phyloP scores from a whole-genome alignment of 164 flowering plant genomes.

The Vitis rupestris region DNA sequence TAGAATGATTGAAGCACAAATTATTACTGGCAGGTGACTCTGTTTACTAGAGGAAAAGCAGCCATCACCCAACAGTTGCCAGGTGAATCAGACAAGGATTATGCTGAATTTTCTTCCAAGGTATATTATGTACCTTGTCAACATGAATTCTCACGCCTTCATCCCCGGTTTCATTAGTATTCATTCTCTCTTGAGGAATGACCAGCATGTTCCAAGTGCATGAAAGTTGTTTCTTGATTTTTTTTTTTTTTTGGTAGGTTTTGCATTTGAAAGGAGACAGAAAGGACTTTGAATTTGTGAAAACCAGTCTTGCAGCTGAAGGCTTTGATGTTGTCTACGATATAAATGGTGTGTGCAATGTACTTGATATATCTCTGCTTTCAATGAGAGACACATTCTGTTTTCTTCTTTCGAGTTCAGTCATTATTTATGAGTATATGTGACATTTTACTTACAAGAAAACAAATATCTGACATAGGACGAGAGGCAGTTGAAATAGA shows the following conservation, averaged over 20 bases:
- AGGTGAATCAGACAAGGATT: constrained; percentile 78
- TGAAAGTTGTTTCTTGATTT: neutral
- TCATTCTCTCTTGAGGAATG: neutral
- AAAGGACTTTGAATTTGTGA: constrained; percentile 85
- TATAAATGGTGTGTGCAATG: constrained; percentile 65
- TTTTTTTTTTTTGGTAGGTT: constrained; percentile 36
- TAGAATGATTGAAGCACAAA: neutral
- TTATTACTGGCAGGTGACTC: constrained; percentile 56
- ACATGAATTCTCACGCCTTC: neutral
- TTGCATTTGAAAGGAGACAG: constrained; percentile 98
- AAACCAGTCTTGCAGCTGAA: constrained; percentile 79
- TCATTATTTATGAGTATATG: too few relatives aligned
- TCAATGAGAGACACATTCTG: neutral
- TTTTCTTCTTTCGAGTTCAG: neutral
- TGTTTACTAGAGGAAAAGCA: constrained; percentile 95
- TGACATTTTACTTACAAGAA: too few relatives aligned
- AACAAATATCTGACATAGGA: constrained; percentile 36
- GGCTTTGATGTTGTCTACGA: constrained; percentile 95
- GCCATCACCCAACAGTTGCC: constrained; percentile 89
- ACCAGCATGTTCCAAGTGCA: neutral
- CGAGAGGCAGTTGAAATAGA: constrained; percentile 92
- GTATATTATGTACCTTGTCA: constrained; percentile 19
- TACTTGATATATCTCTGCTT: neutral
- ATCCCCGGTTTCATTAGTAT: neutral
- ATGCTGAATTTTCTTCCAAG: constrained; percentile 72